Percentiles rank a stretch among this genome's conserved stretches.
Evolutionary conservation across 2,329 filamentous ascomycete species (phyloP).

Genomic region (Calonectria hongkongensis): DNA sequence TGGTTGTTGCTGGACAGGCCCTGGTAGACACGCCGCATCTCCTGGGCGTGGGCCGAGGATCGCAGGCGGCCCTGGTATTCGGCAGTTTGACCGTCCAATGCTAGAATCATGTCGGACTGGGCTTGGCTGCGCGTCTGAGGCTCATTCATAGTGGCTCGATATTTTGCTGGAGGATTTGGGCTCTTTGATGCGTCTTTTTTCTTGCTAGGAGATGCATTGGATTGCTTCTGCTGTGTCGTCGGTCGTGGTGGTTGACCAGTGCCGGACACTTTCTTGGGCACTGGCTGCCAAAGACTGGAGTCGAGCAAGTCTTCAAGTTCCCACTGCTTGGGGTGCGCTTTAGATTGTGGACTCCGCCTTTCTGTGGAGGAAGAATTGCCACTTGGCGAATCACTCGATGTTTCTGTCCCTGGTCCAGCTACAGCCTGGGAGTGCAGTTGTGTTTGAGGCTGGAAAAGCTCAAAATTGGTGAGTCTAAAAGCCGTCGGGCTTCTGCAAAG

Average conservation of each 20-base stretch:
- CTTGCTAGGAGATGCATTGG: too few relatives aligned
- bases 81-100: background rate
- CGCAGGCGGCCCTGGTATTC: conserved; percentile 4
- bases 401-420: background rate
- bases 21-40: conserved; percentile 23
- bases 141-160: too few relatives aligned
- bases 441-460: background rate
- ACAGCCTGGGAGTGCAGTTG: background rate
- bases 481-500: background rate
- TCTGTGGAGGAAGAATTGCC: background rate
- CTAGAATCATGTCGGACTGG: background rate
- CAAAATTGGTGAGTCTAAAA: background rate
- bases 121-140: background rate
- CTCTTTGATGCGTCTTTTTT: background rate
- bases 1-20: conserved; percentile 21
- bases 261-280: background rate
- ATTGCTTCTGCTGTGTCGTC: too few relatives aligned
- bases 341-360: background rate
- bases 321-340: too few relatives aligned
- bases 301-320: background rate
- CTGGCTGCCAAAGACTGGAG: background rate
- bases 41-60: background rate
- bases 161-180: background rate
- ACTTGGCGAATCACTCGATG: background rate
- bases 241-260: background rate